Evolutionary conservation across 1,139 yeast species (phyloP), one percentile per base, ranked within the genome.

Genomic region (Lodderomyces parapsilosis): DNA sequence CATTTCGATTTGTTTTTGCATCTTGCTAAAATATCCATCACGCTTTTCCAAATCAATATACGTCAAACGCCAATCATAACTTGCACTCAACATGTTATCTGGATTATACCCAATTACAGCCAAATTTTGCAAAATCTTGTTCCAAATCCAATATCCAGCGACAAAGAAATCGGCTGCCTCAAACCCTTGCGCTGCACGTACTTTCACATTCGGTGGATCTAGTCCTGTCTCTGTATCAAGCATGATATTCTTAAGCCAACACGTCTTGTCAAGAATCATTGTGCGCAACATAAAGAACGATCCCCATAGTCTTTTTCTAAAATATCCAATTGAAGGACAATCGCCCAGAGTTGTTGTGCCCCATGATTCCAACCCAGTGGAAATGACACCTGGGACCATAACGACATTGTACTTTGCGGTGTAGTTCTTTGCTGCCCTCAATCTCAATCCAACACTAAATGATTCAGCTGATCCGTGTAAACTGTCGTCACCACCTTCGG

Each of bases 61-160:
- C 0, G 96, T 85, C 55, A 93, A 74, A 55, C 99, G 77, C 99
- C 99, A 93, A 63, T 93, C 99, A 61, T 93, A 93, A 2, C 96
- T 77, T 0, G 98, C 99, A 44, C 91, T 83, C 25, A 77, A 60
- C 98, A 93, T 90, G 56, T 80, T 87, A 54, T 89, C 84, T 2
- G 96, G 93, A 37, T 89, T 96, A 62, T 93, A 93, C 0, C 97
- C 97, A 49, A 94, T 78, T 1, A 89, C 98, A 1, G 96, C 96
- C 51, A 94, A 70, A 56, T 94, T 94, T 60, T 93, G 96, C 14
- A 93, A 71, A 43, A 93, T 80, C 60, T 94, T 93, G 61, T 89
- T 89, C 99, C 99, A 93, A 55, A 93, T 88, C 99, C 99, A 93
- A 64, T 93, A 93, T 0, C 99, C 99, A 4, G 98, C 89, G 63